Base-by-base conservation (phyloP, 495 filamentous ascomycete species). In the Beverwykella pulmonaria region DNA sequence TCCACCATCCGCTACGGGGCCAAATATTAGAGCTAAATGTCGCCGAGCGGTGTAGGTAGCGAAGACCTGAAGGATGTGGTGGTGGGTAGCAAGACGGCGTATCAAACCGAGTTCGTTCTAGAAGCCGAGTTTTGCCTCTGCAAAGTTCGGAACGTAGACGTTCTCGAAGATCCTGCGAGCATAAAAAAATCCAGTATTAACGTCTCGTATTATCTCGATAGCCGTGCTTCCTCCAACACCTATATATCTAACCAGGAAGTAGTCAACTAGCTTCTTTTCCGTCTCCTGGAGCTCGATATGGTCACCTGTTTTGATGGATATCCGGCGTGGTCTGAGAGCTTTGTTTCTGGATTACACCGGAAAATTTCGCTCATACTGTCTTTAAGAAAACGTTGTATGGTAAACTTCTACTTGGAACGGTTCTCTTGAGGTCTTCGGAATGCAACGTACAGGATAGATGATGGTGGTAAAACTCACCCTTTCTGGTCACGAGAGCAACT, bases 1-100 rank as follows among this genome's bases (percentile, higher is more conserved):
- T n/a, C 63, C 68, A 8, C 59, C 27, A 39, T 71, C 34, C 1
- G 68, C 68, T 5, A 67, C 68, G 9, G 68, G 68, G 9, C 49
- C 7, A 19, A 67, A 23, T 8, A 71, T 63, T 9, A 71, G 19
- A 17, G 48, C 58, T 4, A 71, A 9, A 9, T 63, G 59, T 20
- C 63, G 19, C 9, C 39, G n/a, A 9, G 22, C 48, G 15, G 49
- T 50, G 27, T 71, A 71, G 5, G 58, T 67, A 19, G 58, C 68
- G 55, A 27, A 32, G 15, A 71, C 22, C 15, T 52, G 58, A 29
- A 71, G 27, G 44, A 71, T 60, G 23, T 71, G 68, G 23, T 54
- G 63, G 27, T 67, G 59, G 14, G 52, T 6, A 0, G 50, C 59
- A 14, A 71, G 52, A 1, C 54, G 53, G 9, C 48, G 57, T n/a